phyloP scores from a whole-genome alignment of 495 filamentous ascomycete genomes.

The Hypoxylon perforatum region DNA sequence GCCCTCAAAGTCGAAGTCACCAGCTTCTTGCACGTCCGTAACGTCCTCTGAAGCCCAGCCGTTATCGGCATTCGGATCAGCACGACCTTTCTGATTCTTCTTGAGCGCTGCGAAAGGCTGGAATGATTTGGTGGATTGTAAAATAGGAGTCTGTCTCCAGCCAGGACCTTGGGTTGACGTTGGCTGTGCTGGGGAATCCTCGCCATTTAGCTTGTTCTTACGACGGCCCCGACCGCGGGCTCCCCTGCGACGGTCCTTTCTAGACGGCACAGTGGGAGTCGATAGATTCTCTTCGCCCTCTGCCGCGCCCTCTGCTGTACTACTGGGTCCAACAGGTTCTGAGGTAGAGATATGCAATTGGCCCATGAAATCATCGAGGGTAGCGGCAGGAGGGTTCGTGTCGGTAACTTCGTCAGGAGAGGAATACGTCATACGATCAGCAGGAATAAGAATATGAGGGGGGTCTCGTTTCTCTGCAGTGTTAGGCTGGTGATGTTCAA shows the following conservation, averaged over 20 bases:
- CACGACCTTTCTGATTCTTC: conserved; percentile 61
- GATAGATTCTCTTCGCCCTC: conserved; percentile 9
- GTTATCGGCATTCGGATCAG: conserved; percentile 71
- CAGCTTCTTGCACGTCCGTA: conserved; percentile 94
- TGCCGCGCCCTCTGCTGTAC: conserved; percentile 18
- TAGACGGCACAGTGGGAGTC: conserved; percentile 25
- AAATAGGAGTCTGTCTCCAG: conserved; percentile 85
- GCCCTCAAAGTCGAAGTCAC: conserved; percentile 91
- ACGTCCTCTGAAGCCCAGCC: conserved; percentile 98
- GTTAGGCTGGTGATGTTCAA: conserved; percentile 44
- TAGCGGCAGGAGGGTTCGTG: conserved; percentile 8
- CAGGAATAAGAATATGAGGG: conserved; percentile 30
- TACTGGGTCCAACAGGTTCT: not conserved
- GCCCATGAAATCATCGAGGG: conserved; percentile 8
- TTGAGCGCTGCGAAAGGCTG: conserved; percentile 68
- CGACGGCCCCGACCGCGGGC: conserved; percentile 50
- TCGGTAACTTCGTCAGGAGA: conserved; percentile 42
- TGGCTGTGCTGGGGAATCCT: conserved; percentile 28
- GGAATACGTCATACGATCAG: conserved; percentile 38
- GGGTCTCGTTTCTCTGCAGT: conserved; percentile 53
- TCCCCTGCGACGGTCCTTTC: conserved; percentile 44
- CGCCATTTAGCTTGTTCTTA: conserved; percentile 21
- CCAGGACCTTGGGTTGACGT: conserved; percentile 69
- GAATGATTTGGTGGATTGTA: conserved; percentile 68
- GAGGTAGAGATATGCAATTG: conserved; percentile 31